Percentiles rank a stretch among this genome's conserved stretches.
phyloP scores from a whole-genome alignment of 306 rosid species.

The Sicyos edulis region DNA sequence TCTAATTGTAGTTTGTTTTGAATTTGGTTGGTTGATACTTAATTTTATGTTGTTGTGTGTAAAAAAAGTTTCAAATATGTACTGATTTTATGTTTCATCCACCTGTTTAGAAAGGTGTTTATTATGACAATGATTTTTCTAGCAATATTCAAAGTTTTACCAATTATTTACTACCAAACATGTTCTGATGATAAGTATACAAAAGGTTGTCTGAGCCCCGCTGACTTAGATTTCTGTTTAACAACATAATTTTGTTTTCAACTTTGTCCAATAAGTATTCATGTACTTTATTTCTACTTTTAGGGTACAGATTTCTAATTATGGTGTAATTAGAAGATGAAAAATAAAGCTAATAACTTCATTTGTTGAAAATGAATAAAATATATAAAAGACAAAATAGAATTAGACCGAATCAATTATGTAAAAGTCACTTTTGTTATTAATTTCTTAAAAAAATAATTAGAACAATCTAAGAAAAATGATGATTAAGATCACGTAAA shows the following conservation, averaged over 20 bases:
- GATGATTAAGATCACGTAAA: no score
- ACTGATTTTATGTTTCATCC: not conserved
- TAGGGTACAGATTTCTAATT: not conserved
- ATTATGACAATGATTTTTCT: not conserved
- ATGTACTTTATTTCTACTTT: not conserved
- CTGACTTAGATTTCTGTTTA: not conserved
- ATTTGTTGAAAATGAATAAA: not conserved
- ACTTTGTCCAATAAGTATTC: not conserved
- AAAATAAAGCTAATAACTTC: not conserved
- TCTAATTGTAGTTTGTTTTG: not conserved
- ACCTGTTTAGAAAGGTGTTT: not conserved
- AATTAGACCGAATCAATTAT: no score
- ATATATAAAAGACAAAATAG: no score
- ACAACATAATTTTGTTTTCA: not conserved
- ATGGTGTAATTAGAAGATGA: not conserved
- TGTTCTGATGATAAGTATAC: not conserved
- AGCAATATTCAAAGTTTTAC: not conserved
- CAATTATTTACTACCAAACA: slow-evolving; percentile 3
- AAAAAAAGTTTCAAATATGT: slow-evolving; percentile 9
- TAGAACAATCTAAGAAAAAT: no score
- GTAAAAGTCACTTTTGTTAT: no score
- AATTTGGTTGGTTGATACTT: slow-evolving; percentile 3
- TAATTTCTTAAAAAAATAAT: no score
- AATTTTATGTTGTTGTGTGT: not conserved
- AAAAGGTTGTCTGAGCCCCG: not conserved